These are phyloP conservation scores for Amanita rubescens DNA, from an alignment of 768 basidiomycete genomes.

Conservation along the genomic window DNA sequence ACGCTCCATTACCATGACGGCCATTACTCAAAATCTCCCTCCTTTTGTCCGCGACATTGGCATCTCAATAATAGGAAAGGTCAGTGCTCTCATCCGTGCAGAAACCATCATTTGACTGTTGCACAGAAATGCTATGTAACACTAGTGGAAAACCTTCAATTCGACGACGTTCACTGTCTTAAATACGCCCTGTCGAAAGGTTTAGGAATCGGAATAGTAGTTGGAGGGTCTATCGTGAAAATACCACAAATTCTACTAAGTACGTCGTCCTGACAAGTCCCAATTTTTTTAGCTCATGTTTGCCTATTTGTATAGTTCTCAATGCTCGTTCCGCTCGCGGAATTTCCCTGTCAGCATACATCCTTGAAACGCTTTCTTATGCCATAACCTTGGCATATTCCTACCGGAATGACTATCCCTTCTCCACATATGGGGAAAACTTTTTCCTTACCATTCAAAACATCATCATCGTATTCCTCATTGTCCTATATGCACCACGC, in stretches of 20 bases:
- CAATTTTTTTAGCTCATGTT: conserved; percentile 1
- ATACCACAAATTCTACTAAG: conserved; percentile 78
- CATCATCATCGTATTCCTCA: conserved; percentile 80
- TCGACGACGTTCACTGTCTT: conserved; percentile 73
- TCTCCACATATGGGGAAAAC: conserved; percentile 98
- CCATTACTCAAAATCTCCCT: conserved; percentile 79
- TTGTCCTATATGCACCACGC: conserved; percentile 55
- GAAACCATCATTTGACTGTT: neutral
- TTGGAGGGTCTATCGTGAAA: conserved; percentile 93
- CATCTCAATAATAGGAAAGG: conserved; percentile 75
- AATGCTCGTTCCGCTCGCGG: conserved; percentile 75
- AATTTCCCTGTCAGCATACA: conserved; percentile 77
- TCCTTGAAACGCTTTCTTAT: conserved; percentile 87
- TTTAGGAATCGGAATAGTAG: conserved; percentile 85
- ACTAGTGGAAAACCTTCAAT: conserved; percentile 78
- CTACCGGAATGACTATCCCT: conserved; percentile 78
- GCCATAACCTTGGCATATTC: conserved; percentile 88
- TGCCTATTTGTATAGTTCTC: conserved; percentile 51
- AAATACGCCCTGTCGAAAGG: conserved; percentile 92
- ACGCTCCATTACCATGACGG: conserved; percentile 52
- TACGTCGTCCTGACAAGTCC: conserved; percentile 25
- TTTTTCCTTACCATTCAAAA: conserved; percentile 89
- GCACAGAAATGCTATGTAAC: conserved; percentile 82
- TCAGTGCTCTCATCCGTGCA: conserved; percentile 21
- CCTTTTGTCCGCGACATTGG: conserved; percentile 79